These are phyloP conservation scores for Parietaria judaica DNA, from an alignment of 306 rosid species.

Conservation along the genomic window DNA sequence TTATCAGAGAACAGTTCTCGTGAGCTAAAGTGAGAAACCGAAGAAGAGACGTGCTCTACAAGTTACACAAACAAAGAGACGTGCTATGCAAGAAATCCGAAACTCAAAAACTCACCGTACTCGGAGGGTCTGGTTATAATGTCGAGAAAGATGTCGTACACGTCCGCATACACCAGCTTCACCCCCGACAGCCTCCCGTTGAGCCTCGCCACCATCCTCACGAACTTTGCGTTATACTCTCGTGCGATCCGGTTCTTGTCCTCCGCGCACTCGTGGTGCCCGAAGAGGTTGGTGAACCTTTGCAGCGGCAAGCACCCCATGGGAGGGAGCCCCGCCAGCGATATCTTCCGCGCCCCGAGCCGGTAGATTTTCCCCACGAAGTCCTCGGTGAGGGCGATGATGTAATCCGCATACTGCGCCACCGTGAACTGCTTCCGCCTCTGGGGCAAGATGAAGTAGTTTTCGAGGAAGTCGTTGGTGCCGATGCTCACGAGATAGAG, in stretches of 20 bases:
- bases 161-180: constrained; percentile 33
- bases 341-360: constrained; percentile 48
- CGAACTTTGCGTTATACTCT: constrained; percentile 47
- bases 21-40: neutral
- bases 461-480: constrained; percentile 44
- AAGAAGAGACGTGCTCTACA: neutral
- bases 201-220: constrained; percentile 27
- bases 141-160: constrained; percentile 16
- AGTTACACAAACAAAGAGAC: neutral
- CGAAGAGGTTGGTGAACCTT: constrained; percentile 36
- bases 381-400: constrained; percentile 35
- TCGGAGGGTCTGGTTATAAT: constrained; percentile 36
- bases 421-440: constrained; percentile 30
- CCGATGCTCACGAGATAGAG: constrained; percentile 31
- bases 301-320: constrained; percentile 47
- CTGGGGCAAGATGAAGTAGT: constrained; percentile 32
- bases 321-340: constrained; percentile 35
- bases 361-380: constrained; percentile 33
- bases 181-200: constrained; percentile 34
- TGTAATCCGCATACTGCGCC: constrained; percentile 37
- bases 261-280: constrained; percentile 30
- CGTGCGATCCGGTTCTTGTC: constrained; percentile 38
- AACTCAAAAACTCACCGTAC: neutral
- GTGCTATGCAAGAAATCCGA: neutral
- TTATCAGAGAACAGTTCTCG: neutral